phyloP scores from a whole-genome alignment of 2,329 filamentous ascomycete genomes.

The Ceratocystiopsis sp. region DNA sequence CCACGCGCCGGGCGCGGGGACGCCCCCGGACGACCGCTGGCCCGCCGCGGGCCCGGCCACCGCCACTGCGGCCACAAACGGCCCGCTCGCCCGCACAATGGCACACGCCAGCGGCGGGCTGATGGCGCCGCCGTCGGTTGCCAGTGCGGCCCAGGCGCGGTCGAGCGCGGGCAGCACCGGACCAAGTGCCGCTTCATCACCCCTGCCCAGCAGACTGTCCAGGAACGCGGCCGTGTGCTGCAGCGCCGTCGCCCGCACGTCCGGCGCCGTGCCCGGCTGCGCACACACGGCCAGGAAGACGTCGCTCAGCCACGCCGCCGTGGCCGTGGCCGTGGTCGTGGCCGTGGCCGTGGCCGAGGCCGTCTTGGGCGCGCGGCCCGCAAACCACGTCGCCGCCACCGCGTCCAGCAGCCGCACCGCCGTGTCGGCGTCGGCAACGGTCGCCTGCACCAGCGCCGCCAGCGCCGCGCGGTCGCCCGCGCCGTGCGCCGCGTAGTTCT shows the following conservation, averaged over 20 bases:
- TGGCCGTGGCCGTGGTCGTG: conserved; percentile 8
- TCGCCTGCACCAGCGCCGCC: conserved; percentile 17
- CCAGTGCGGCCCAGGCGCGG: conserved; percentile 17
- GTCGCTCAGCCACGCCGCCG: conserved; percentile 19
- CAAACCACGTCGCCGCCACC: conserved; percentile 16
- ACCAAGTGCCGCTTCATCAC: too few relatives aligned
- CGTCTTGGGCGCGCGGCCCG: too few relatives aligned
- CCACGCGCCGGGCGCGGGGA: conserved; percentile 21
- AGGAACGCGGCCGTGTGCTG: conserved; percentile 29
- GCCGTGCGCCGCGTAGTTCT: conserved; percentile 18
- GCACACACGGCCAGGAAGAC: conserved; percentile 18
- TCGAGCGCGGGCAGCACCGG: too few relatives aligned
- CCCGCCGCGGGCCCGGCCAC: conserved; percentile 5
- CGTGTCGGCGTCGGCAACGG: conserved; percentile 23
- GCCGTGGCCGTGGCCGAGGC: too few relatives aligned
- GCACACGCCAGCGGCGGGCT: conserved; percentile 33
- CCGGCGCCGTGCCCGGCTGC: conserved; percentile 23
- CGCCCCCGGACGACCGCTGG: too few relatives aligned
- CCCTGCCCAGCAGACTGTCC: conserved; percentile 24
- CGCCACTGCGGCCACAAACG: conserved; percentile 20
- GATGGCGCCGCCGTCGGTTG: conserved; percentile 19
- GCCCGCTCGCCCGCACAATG: conserved; percentile 30
- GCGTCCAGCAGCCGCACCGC: conserved; percentile 24
- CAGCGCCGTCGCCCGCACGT: conserved; percentile 30
- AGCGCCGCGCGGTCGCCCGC: conserved; percentile 9